Conservation (phyloP, 2,329 filamentous ascomycete genomes). For the Ascochyta clinopodiicola region DNA sequence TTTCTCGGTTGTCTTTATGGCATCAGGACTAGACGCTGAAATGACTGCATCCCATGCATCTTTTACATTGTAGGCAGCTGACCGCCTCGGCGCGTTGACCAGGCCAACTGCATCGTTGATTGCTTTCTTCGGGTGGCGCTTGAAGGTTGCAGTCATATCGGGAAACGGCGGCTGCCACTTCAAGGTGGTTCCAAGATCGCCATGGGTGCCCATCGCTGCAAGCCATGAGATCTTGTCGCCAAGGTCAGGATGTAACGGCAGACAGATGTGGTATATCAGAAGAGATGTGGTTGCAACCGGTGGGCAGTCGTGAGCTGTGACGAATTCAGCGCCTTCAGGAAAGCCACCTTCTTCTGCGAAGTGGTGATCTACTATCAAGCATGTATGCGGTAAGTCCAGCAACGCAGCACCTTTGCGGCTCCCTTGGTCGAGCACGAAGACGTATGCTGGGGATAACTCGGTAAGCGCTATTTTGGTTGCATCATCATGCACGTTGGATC, state of each 20-base stretch:
- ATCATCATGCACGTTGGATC: constrained; percentile 63
- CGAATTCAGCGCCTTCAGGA: constrained; percentile 60
- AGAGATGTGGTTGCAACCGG: constrained; percentile 70
- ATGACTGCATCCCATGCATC: constrained; percentile 67
- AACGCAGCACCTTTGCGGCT: constrained; percentile 63
- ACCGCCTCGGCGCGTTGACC: constrained; percentile 70
- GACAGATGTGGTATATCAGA: constrained; percentile 69
- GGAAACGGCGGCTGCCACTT: constrained; percentile 73
- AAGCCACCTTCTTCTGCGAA: constrained; percentile 63
- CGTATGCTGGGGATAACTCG: constrained; percentile 58
- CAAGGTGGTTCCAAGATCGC: constrained; percentile 68
- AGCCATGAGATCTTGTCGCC: constrained; percentile 63
- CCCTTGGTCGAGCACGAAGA: constrained; percentile 72
- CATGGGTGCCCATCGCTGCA: constrained; percentile 69
- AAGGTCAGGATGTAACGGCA: constrained; percentile 61
- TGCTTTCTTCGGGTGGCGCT: constrained; percentile 65
- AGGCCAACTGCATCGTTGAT: constrained; percentile 69
- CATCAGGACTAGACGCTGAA: constrained; percentile 57
- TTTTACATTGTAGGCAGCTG: constrained; percentile 65
- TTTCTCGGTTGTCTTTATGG: constrained; percentile 57
- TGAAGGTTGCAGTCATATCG: constrained; percentile 67
- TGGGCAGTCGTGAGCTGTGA: constrained; percentile 69
- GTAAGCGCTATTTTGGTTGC: constrained; percentile 61
- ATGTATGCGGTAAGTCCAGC: constrained; percentile 57
- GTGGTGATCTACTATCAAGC: constrained; percentile 71